Evolutionary conservation across 1,139 yeast genomes (phyloP).

Genomic region (Magnusiomyces suaveolens): DNA sequence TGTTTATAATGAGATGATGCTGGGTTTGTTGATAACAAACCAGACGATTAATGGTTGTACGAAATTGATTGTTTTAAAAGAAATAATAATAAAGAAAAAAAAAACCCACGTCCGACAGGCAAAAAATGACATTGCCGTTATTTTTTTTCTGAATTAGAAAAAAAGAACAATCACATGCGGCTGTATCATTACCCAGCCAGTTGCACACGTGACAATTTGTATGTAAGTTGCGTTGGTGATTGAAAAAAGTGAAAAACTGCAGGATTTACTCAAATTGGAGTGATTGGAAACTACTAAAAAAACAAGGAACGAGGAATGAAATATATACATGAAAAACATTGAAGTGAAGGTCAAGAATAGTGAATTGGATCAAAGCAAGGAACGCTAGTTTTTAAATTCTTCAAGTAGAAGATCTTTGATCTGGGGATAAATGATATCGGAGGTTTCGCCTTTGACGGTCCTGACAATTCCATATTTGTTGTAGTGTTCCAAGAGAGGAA

Average conservation of each 20-base stretch:
- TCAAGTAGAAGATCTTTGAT: constrained; percentile 26
- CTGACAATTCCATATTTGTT: constrained; percentile 42
- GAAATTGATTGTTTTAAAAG: not conserved
- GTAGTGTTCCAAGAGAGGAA: constrained; percentile 59
- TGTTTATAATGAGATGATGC: not conserved
- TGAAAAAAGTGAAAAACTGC: not conserved
- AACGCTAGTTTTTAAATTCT: constrained; percentile 4
- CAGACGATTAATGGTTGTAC: no score
- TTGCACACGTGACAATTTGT: no score
- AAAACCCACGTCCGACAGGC: not conserved
- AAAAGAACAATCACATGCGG: not conserved
- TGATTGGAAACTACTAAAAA: not conserved
- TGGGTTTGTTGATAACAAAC: not conserved
- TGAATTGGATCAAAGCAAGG: no score
- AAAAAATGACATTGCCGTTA: not conserved
- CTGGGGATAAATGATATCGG: constrained; percentile 76
- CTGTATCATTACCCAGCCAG: not conserved
- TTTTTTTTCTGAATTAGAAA: no score
- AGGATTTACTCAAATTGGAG: no score
- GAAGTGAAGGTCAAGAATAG: no score
- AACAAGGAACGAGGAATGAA: no score
- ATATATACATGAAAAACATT: not conserved
- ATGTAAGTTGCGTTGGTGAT: no score
- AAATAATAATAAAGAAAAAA: no score
- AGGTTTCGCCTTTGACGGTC: constrained; percentile 63